Base-by-base conservation (phyloP, 768 basidiomycete species). In the Suillus subaureus region DNA sequence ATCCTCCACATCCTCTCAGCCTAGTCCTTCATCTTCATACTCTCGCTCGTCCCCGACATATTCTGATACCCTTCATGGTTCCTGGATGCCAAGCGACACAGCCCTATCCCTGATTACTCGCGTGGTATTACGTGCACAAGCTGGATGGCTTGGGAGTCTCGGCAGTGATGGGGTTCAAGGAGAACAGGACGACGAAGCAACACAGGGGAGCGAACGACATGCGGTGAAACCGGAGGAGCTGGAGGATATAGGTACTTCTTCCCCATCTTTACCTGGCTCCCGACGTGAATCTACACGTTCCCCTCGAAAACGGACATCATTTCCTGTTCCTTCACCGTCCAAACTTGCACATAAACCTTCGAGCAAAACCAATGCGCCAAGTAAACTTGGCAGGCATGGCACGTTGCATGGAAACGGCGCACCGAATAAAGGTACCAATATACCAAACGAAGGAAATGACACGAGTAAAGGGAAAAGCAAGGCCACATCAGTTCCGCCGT, bases 401-500 rank as follows among this genome's bases (percentile, higher is more conserved):
- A 26, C 9, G 11, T 57, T 15, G 23, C 26, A 42, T 9, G 70
- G 70, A 4, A 69, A 65, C n/a, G 69, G 45, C 42, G 28, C 23
- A 61, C 66, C 58, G 51, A 67, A 56, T 54, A 68, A 49, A 49
- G 40, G 33, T 63, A 21, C 61, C 61, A 28, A 26, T 16, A 28
- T 39, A 26, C 23, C 16, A 16, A 58, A 39, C 9, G 37, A 8
- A 70, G 70, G 15, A 66, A 66, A 11, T 51, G 64, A 21, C 68
- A 67, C 11, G 64, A 72, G 39, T 70, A 66, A 11, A 52, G 47
- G 21, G 52, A 42, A 31, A 33, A 54, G 28, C 52, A 65, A 35
- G 68, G 74, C 13, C 69, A 69, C 26, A 75, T 78, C 28, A 58
- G 26, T 42, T 18, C 57, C 11, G 11, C 26, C 26, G 3, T 60